Conservation (phyloP, 2,329 filamentous ascomycete genomes). For the Penicillium sp. region DNA sequence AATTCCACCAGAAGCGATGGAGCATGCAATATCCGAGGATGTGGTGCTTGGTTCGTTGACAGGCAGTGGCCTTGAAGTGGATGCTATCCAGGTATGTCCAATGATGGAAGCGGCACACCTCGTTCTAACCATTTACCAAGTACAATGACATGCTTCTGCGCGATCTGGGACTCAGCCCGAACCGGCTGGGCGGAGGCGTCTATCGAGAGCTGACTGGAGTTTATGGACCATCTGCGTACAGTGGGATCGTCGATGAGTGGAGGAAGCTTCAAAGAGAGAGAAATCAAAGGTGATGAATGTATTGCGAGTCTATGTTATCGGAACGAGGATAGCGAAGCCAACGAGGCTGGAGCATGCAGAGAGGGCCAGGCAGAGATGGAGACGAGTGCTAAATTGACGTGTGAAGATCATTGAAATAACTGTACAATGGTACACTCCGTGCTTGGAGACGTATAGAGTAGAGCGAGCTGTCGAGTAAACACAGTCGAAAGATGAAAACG, state of each 20-base stretch:
- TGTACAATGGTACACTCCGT: no score
- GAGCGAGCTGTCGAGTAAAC: no score
- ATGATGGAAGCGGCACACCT: no score
- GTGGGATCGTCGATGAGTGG: slow-evolving; percentile 30
- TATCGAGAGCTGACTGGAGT: slow-evolving; percentile 23
- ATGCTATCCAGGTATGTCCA: slow-evolving; percentile 22
- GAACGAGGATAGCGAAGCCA: not conserved
- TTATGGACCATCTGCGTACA: slow-evolving; percentile 25
- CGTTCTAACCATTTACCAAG: slow-evolving; percentile 8
- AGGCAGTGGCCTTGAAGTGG: slow-evolving; percentile 20
- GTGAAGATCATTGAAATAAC: no score
- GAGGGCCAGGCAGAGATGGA: no score
- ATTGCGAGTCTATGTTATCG: not conserved
- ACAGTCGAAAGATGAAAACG: no score
- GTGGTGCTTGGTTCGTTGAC: slow-evolving; percentile 23
- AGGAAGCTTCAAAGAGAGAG: not conserved
- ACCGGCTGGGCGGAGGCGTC: slow-evolving; percentile 21
- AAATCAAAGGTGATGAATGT: not conserved
- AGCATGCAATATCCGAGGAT: slow-evolving; percentile 22
- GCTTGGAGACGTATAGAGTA: no score
- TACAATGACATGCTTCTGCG: slow-evolving; percentile 29
- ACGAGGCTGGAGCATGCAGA: not conserved
- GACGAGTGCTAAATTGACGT: no score
- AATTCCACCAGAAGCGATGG: slow-evolving; percentile 9
- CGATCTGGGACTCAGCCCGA: slow-evolving; percentile 26